Evolutionary conservation across 2,329 filamentous ascomycete genomes (phyloP).

Genomic region (Fonsecaea erecta): DNA sequence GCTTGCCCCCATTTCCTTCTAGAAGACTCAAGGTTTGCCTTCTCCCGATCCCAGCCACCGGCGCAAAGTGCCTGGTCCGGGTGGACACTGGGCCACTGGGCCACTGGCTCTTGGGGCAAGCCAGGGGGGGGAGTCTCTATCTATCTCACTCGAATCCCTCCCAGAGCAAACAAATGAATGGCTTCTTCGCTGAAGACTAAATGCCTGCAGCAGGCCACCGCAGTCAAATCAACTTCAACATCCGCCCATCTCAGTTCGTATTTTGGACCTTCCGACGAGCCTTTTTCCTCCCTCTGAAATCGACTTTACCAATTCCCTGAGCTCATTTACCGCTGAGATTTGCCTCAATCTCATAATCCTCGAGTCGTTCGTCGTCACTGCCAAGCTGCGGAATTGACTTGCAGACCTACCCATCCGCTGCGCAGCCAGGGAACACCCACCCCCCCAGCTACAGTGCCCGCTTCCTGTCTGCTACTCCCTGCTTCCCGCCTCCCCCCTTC

Average conservation of each 20-base stretch:
- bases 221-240: neutral
- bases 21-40: constrained; percentile 24
- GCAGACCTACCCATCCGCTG: neutral
- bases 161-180: neutral
- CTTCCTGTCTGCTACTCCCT: constrained; percentile 8
- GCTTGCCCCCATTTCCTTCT: constrained; percentile 30
- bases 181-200: neutral
- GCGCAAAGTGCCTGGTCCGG: neutral
- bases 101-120: too few relatives aligned
- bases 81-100: neutral
- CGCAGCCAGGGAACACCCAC: neutral
- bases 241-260: neutral
- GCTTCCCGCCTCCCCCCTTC: neutral
- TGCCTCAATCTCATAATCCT: constrained; percentile 20
- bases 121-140: neutral
- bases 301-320: neutral
- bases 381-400: constrained; percentile 15
- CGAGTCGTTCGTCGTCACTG: constrained; percentile 18
- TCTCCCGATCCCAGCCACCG: constrained; percentile 24
- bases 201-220: constrained; percentile 1
- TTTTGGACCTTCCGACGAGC: neutral
- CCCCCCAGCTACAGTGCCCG: constrained; percentile 10
- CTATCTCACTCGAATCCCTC: neutral
- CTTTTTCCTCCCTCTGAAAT: neutral
- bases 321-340: constrained; percentile 12